Base-by-base conservation (phyloP, 352 stramenopile genomes). In the Phytophthora fragariae region DNA sequence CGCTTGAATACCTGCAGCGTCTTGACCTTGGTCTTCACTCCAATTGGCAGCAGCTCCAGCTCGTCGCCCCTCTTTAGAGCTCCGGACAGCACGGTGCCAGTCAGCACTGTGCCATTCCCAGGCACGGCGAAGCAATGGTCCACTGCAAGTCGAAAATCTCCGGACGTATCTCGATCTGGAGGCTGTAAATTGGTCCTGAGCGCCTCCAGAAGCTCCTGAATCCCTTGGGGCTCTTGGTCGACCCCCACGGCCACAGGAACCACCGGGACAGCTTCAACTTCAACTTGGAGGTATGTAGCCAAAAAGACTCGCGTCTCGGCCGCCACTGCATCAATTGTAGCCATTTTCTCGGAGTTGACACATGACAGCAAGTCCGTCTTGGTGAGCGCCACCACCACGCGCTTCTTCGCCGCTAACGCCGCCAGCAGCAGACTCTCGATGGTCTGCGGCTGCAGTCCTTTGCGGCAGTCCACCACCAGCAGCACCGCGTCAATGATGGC, bases 401-500 rank as follows among this genome's bases (percentile, higher is more conserved):
- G 81, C 44, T 95, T 82, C 15, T 88, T 67, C 2, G 90, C 90
- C 0, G 91, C 95, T 37, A 99, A 91, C 79, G 99, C 91, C 6
- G 93, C 97, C 56, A 99, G 92, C 31, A 99, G 86, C 6, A 99
- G 84, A 66, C 98, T 99, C 89, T 99, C 98, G 29, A 98, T 94
- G 11, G 98, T 99, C 88, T 99, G 98, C 3, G 97, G 92, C 79
- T 99, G 98, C 21, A 99, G 97, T 9, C 98, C 98, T 79, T 99
- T 99, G 57, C 90, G 95, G 11, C 91, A 92, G 76, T 99, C 97
- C 4, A 99, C 91, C 15, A 99, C 97, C 19, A 99, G 82, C 21
- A 99, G 70, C 31, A 99, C 97, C 65, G 98, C 93, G 77, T 99
- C 98, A 73, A 99, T 99, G 75, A 99, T 99, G 80, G 99, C 96